Percentiles rank a stretch among this genome's conserved stretches.
Evolutionary conservation across 2,329 filamentous ascomycete species (phyloP).

Genomic region (Berkeleyomyces rouxiae): DNA sequence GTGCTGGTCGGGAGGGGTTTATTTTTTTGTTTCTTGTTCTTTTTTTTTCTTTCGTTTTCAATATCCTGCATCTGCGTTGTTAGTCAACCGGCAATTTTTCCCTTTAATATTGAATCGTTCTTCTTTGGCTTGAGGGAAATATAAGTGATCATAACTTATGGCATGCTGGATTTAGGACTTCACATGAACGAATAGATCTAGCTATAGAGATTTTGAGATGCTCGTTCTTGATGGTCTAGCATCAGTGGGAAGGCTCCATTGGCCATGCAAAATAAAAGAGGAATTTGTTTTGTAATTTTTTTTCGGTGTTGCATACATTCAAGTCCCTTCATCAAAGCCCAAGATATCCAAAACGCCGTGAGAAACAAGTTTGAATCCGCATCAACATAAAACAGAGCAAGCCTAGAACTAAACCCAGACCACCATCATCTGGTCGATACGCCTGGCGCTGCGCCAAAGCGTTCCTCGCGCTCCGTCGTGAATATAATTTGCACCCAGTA

Average conservation of each 20-base stretch:
- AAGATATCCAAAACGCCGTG: not conserved
- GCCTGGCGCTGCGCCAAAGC: constrained; percentile 53
- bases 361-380: not conserved
- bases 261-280: not conserved
- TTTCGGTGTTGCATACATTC: not conserved
- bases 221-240: not conserved
- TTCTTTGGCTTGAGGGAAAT: not conserved
- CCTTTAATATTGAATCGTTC: constrained; percentile 16
- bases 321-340: not conserved
- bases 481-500: constrained; percentile 98
- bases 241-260: not conserved
- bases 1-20: not conserved
- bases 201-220: not conserved
- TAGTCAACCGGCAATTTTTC: not conserved
- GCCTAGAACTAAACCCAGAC: not conserved
- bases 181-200: not conserved
- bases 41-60: not conserved
- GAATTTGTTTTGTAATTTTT: not conserved
- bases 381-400: not conserved
- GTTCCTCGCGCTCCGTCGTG: constrained; percentile 93
- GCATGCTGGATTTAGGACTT: not conserved
- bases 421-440: constrained; percentile 25
- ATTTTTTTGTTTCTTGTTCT: too few species aligned
- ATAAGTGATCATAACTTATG: not conserved
- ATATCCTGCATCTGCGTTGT: not conserved